Conservation (phyloP, 768 basidiomycete genomes). For the Pleurotus tuoliensis region DNA sequence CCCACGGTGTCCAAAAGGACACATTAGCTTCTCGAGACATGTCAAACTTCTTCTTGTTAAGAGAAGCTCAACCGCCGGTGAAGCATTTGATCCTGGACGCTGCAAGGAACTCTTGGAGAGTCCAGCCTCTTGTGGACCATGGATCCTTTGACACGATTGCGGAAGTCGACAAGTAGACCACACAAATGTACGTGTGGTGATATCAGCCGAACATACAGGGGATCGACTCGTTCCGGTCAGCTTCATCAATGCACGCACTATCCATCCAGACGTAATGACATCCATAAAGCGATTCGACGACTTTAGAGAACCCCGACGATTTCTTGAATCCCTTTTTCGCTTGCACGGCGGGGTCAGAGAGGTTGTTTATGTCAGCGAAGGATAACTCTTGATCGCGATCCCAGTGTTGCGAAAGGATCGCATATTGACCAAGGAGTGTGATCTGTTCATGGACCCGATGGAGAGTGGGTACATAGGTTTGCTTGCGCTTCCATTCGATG, state of each 20-base stretch:
- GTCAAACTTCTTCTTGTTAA: background rate
- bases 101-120: background rate
- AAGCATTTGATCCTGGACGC: background rate
- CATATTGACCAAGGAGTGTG: background rate
- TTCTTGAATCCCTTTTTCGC: background rate
- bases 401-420: background rate
- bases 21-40: too few relatives aligned
- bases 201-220: background rate
- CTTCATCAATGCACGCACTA: background rate
- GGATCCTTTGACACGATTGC: background rate
- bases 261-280: background rate
- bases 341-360: background rate
- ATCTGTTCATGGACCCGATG: too few relatives aligned
- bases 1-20: too few relatives aligned
- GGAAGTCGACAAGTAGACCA: background rate
- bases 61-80: background rate
- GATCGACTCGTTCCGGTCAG: background rate
- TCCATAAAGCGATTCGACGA: background rate
- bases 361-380: too few relatives aligned
- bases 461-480: too few relatives aligned
- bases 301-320: background rate
- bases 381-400: background rate
- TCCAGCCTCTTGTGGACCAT: background rate
- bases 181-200: background rate
- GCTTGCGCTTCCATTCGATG: too few relatives aligned